These are phyloP conservation scores for Suhomyces sp. DNA, from an alignment of 805 yeast genomes.

Conservation along the genomic window DNA sequence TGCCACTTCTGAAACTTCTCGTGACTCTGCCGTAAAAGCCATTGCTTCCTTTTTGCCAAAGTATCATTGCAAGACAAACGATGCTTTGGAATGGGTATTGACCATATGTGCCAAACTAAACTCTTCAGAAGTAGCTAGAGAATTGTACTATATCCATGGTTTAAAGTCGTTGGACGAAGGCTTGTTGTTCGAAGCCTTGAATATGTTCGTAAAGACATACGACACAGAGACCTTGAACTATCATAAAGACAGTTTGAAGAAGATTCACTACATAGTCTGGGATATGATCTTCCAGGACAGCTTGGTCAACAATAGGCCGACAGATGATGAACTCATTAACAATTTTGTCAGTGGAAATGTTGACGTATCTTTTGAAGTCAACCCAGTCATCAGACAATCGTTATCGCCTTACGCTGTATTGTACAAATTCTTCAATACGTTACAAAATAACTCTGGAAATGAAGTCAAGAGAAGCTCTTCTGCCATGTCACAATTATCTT, in stretches of 20 bases:
- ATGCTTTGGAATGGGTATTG: constrained; percentile 77
- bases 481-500: constrained; percentile 39
- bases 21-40: constrained; percentile 29
- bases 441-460: constrained; percentile 8
- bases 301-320: constrained; percentile 48
- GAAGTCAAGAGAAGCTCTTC: constrained; percentile 7
- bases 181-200: constrained; percentile 58
- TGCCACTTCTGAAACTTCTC: constrained; percentile 42
- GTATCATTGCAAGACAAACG: constrained; percentile 61
- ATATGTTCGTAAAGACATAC: constrained; percentile 61
- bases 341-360: constrained; percentile 41
- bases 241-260: constrained; percentile 34
- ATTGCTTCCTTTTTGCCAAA: constrained; percentile 59
- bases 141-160: constrained; percentile 51
- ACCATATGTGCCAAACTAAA: constrained; percentile 68
- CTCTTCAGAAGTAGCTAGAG: constrained; percentile 54
- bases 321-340: constrained; percentile 56
- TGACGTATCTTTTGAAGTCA: constrained; percentile 34
- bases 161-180: constrained; percentile 51
- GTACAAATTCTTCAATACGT: constrained; percentile 43
- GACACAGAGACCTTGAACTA: constrained; percentile 32
- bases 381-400: constrained; percentile 63
- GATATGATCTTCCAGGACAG: constrained; percentile 58
- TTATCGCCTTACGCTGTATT: constrained; percentile 70
- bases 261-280: constrained; percentile 55